Percentiles rank a stretch among this genome's conserved stretches.
phyloP scores from a whole-genome alignment of 306 rosid genomes.

The Begonia masoniana region DNA sequence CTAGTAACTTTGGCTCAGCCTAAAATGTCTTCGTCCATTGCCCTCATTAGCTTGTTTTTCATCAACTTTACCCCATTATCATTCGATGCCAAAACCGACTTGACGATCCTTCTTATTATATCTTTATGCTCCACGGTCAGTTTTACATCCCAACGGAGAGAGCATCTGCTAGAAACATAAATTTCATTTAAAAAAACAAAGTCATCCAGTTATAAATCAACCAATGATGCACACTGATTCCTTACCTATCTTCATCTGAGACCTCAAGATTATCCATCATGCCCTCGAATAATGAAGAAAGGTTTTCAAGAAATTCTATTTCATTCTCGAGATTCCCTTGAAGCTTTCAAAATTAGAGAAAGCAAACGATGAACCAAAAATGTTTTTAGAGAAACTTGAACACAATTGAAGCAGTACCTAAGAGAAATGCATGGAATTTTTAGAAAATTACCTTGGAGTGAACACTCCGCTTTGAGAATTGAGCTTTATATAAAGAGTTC shows the following conservation, averaged over 20 bases:
- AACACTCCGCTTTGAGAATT: conserved; percentile 20
- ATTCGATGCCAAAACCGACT: conserved; percentile 46
- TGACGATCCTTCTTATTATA: conserved; percentile 37
- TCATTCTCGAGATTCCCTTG: conserved; percentile 63
- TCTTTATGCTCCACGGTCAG: conserved; percentile 42
- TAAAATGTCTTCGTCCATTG: conserved; percentile 38
- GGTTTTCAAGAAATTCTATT: conserved; percentile 43
- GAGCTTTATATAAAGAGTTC: conserved; percentile 50
- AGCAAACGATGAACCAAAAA: neutral
- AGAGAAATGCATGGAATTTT: neutral
- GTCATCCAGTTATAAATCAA: conserved; percentile 6
- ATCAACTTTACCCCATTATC: conserved; percentile 20
- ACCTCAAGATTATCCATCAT: conserved; percentile 51
- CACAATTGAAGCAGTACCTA: neutral
- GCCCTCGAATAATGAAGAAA: conserved; percentile 25
- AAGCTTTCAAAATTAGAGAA: conserved; percentile 21
- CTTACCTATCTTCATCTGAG: conserved; percentile 41
- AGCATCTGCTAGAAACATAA: conserved; percentile 23
- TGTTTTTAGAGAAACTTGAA: neutral
- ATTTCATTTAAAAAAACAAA: too few relatives aligned
- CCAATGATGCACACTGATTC: conserved; percentile 2
- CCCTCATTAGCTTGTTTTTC: conserved; percentile 22
- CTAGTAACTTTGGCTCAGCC: conserved; percentile 28
- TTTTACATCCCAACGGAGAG: conserved; percentile 43
- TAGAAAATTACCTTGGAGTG: conserved; percentile 36